Base-by-base conservation (phyloP, 1,139 yeast genomes). In the Hanseniaspora uvarum region DNA sequence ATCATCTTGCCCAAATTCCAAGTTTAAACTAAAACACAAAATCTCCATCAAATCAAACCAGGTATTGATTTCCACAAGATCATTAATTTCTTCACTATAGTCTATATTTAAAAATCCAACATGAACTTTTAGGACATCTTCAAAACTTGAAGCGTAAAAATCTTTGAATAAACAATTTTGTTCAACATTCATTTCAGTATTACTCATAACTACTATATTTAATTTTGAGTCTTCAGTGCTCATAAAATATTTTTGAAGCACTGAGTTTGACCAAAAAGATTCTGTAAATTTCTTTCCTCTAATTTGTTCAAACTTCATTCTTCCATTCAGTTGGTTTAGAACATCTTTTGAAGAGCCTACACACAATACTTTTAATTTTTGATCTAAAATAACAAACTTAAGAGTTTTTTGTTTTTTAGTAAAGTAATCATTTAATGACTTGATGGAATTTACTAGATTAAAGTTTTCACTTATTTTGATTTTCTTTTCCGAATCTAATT, bases 51-150 rank as follows among this genome's bases (percentile, higher is more conserved):
- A 38, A 31, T 58, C 58, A 21, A 54, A 54, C 67, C 68, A 66
- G 8, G 60, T 53, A 33, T 61, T 60, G 1, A 66, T 59, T 56
- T 67, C 70, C 1, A 63, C 59, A 10, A 66, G 56, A 53, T 67
- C 69, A 24, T 57, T 54, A 0, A 65, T 58, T 28, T 56, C 52
- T 16, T 65, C 65, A 47, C 62, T 60, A 45, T 65, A 64, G 53
- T 64, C 69, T 12, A 58, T 58, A 54, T 67, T 65, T 33, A 63
- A 56, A 48, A 60, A 67, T 0, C 70, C 70, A 1, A 67, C 61
- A 53, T 63, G 65, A 8, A 66, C 55, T 47, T 65, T 66, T 31
- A 43, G 7, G 1, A 53, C 16, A 5, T 21, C 37, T n/a, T 53
- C 48, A 6, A 11, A 11, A 16, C 24, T 14, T 3, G 24, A 10